Evolutionary conservation across 257 asterid species (phyloP).

Genomic region (Echium plantagineum): DNA sequence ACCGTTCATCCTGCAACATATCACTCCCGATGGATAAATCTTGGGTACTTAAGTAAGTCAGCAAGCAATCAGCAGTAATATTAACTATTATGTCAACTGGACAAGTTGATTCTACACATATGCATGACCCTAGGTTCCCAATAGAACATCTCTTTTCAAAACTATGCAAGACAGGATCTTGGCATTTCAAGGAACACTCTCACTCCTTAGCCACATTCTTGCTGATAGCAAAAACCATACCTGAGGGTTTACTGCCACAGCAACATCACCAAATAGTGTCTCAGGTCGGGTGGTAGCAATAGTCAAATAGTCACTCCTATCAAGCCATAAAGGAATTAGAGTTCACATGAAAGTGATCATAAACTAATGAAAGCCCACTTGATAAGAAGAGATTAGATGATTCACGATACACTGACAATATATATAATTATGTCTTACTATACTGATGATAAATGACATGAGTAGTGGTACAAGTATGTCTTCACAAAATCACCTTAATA

Average conservation of each 20-base stretch:
- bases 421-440: neutral
- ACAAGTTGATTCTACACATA: too few species aligned
- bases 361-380: neutral
- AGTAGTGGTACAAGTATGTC: too few species aligned
- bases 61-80: too few species aligned
- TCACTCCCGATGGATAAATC: neutral
- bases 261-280: slow-evolving; percentile 96
- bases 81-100: too few species aligned
- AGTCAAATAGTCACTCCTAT: slow-evolving; percentile 80
- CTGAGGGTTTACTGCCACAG: slow-evolving; percentile 86
- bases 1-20: slow-evolving; percentile 69
- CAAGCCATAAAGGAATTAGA: slow-evolving; percentile 4
- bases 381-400: neutral
- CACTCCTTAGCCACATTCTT: neutral
- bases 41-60: neutral
- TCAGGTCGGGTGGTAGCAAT: slow-evolving; percentile 98
- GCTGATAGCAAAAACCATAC: slow-evolving; percentile 27
- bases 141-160: neutral
- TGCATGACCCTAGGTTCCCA: neutral
- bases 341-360: neutral
- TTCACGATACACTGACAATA: neutral
- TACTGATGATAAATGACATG: too few species aligned
- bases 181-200: neutral
- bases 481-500: too few species aligned
- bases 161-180: neutral